phyloP scores from a whole-genome alignment of 176 grass and related monocot species.

The Ensete glaucum region DNA sequence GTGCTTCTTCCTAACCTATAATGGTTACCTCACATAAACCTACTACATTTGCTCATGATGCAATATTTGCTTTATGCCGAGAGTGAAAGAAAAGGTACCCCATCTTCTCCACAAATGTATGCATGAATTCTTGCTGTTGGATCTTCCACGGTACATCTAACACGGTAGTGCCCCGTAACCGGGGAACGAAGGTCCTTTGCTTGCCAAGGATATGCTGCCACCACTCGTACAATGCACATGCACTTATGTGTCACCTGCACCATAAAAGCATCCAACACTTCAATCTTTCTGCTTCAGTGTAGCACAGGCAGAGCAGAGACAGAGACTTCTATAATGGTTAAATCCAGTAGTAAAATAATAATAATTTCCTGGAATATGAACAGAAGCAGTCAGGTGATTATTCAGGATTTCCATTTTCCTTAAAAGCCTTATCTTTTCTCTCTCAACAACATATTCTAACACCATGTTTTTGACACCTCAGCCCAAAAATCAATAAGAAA shows the following conservation, averaged over 20 bases:
- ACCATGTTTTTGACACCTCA: too few species aligned
- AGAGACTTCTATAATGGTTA: background rate
- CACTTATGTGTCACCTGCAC: conserved; percentile 48
- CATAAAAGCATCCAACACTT: background rate
- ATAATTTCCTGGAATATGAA: background rate
- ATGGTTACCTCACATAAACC: too few species aligned
- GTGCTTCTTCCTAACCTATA: too few species aligned
- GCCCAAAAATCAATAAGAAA: too few species aligned
- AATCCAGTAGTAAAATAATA: background rate
- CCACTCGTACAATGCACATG: conserved; percentile 69
- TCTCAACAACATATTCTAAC: too few species aligned
- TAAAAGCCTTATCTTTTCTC: too few species aligned
- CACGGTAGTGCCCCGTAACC: conserved; percentile 17
- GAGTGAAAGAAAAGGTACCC: conserved; percentile 23
- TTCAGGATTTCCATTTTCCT: too few species aligned
- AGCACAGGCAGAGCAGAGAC: background rate
- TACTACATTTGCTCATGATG: background rate
- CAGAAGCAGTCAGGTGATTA: too few species aligned
- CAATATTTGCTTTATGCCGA: conserved; percentile 13
- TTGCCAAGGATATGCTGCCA: conserved; percentile 45
- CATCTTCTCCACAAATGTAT: conserved; percentile 41
- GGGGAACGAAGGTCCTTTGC: conserved; percentile 25
- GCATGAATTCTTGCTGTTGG: conserved; percentile 77
- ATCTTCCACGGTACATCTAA: conserved; percentile 64
- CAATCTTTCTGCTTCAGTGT: background rate